A percentile compares a stretch with the other conserved stretches of the same genome.
These are phyloP conservation scores for Pythium rishiriense DNA, from an alignment of 352 stramenopile genomes.

Conservation along the genomic window DNA sequence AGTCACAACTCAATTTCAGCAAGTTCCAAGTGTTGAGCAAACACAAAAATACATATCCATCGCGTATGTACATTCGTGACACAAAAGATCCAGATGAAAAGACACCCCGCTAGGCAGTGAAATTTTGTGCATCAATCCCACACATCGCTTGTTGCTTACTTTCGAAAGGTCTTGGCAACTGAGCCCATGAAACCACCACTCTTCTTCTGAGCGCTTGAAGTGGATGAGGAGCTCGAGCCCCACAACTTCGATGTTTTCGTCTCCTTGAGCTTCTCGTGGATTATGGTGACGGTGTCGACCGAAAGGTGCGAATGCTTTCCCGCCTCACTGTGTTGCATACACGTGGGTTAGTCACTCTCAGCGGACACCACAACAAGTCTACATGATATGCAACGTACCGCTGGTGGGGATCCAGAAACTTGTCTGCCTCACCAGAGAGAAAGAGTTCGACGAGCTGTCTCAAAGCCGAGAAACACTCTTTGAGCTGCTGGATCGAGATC, in stretches of 20 bases:
- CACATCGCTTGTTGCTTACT: constrained; percentile 33
- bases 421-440: constrained; percentile 55
- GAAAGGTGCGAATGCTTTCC: constrained; percentile 72
- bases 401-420: constrained; percentile 64
- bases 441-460: constrained; percentile 71
- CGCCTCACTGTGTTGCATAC: constrained; percentile 34
- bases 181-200: constrained; percentile 45
- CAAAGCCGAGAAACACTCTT: constrained; percentile 66
- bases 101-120: no score
- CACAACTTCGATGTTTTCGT: constrained; percentile 55
- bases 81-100: no score
- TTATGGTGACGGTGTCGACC: constrained; percentile 57
- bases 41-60: no score
- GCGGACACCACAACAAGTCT: background rate
- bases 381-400: constrained; percentile 30
- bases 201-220: constrained; percentile 39
- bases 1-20: no score
- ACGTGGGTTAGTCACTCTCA: background rate
- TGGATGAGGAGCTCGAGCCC: constrained; percentile 31
- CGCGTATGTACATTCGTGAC: no score
- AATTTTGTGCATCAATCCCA: background rate
- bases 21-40: no score
- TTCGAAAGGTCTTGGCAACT: constrained; percentile 51
- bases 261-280: constrained; percentile 79
- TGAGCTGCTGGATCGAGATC: constrained; percentile 57